Evolutionary conservation across 2,329 filamentous ascomycete species (phyloP).

Genomic region (Alternaria triticimaculans): DNA sequence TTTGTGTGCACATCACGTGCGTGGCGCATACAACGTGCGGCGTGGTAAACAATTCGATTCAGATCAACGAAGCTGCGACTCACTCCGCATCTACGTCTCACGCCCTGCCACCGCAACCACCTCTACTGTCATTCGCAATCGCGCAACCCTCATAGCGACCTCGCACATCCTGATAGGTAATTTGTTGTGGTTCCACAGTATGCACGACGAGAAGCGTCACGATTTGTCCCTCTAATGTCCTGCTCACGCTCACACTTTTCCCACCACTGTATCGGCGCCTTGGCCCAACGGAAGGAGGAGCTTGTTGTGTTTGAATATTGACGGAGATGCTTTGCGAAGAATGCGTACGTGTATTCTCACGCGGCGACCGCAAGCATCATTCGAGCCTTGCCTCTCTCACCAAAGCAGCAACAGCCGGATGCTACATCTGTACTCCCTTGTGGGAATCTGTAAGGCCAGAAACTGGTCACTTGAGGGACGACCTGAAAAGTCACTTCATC

Average conservation of each 20-base stretch:
- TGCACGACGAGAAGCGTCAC: not conserved
- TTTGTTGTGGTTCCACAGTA: not conserved
- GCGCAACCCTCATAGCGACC: not conserved
- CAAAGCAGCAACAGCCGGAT: not conserved
- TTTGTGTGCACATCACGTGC: not conserved
- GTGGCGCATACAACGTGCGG: not conserved
- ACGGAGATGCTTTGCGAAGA: not conserved
- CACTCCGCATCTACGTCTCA: not conserved
- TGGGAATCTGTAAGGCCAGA: not conserved
- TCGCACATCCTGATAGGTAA: not conserved
- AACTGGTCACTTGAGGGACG: not conserved
- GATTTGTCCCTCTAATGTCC: not conserved
- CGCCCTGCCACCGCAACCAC: not conserved
- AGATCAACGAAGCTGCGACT: not conserved
- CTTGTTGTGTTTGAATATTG: not conserved
- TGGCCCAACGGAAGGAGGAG: not conserved
- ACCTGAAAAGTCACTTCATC: too few species aligned
- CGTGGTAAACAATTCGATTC: not conserved
- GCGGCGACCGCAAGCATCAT: not conserved
- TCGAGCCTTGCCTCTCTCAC: not conserved
- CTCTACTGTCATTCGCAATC: not conserved
- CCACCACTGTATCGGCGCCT: not conserved
- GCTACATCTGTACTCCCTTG: not conserved
- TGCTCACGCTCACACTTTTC: not conserved
- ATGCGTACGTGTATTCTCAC: not conserved